Conservation (phyloP, 2,329 filamentous ascomycete genomes). For the Fusarium penzigii region DNA sequence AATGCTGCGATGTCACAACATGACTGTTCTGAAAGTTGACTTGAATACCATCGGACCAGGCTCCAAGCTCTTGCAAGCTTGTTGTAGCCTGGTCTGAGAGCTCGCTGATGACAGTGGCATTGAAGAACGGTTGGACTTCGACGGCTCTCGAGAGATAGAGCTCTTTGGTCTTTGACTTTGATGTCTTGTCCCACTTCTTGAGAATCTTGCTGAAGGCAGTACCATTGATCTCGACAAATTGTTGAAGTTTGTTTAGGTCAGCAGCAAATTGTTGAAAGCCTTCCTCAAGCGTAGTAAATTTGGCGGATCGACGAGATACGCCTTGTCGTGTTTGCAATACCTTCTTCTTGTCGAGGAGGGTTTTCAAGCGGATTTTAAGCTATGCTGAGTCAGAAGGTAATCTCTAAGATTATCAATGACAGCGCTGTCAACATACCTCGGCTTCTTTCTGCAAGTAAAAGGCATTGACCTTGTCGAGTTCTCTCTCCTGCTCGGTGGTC, state of each 20-base stretch:
- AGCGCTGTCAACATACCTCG: conserved; percentile 63
- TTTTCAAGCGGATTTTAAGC: conserved; percentile 92
- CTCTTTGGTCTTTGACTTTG: conserved; percentile 98
- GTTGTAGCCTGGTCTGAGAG: conserved; percentile 96
- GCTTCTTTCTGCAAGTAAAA: conserved; percentile 98
- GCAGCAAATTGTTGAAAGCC: conserved; percentile 97
- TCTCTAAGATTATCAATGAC: background rate
- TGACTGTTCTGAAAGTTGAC: conserved; percentile 76
- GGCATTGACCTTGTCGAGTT: conserved; percentile 96
- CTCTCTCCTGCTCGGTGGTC: conserved; percentile 73
- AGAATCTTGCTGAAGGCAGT: conserved; percentile 98
- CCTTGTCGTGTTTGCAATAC: conserved; percentile 81
- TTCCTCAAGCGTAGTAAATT: conserved; percentile 93
- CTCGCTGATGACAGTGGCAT: conserved; percentile 93
- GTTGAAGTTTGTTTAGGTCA: conserved; percentile 95
- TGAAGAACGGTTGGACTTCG: conserved; percentile 98
- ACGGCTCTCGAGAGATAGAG: conserved; percentile 94
- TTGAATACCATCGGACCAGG: conserved; percentile 95
- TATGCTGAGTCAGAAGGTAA: conserved; percentile 40
- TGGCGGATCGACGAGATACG: conserved; percentile 83
- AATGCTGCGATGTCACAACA: conserved; percentile 65
- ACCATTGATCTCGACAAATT: conserved; percentile 98
- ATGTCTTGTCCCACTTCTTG: conserved; percentile 99
- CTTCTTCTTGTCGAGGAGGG: conserved; percentile 91
- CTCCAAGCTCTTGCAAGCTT: conserved; percentile 90